Percentiles rank a stretch among this genome's conserved stretches.
phyloP scores from a whole-genome alignment of 2,329 filamentous ascomycete genomes.

The Aspergillus nomiae region DNA sequence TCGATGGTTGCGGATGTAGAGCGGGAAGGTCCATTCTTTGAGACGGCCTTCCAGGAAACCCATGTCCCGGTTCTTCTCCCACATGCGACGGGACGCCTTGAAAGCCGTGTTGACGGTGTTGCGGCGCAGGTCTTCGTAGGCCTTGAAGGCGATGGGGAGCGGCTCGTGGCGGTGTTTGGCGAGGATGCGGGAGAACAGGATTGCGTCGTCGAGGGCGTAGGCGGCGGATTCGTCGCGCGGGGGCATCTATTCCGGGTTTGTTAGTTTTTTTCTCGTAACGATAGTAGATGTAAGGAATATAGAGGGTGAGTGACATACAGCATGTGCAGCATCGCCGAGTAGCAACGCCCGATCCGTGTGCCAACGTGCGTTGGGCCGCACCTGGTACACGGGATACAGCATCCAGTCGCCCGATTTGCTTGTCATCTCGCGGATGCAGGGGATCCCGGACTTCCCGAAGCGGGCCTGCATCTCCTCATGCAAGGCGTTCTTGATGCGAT shows the following conservation, averaged over 20 bases:
- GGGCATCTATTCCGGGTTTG: conserved; percentile 42
- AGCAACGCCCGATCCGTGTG: conserved; percentile 43
- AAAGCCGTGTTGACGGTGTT: conserved; percentile 42
- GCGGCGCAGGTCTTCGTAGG: conserved; percentile 42
- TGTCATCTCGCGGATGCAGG: conserved; percentile 41
- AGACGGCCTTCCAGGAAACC: conserved; percentile 38
- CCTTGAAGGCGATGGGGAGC: conserved; percentile 35
- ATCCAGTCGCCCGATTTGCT: conserved; percentile 40
- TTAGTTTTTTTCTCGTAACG: conserved; percentile 8
- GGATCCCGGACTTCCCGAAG: conserved; percentile 38
- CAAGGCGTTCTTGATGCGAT: conserved; percentile 37
- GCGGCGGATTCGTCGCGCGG: conserved; percentile 50
- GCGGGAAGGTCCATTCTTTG: conserved; percentile 42
- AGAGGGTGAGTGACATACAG: conserved; percentile 33
- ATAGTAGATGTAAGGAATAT: too few species aligned
- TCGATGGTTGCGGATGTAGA: conserved; percentile 33
- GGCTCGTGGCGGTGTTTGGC: conserved; percentile 35
- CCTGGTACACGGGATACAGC: conserved; percentile 49
- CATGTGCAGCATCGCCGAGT: conserved; percentile 51
- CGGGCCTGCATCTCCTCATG: conserved; percentile 38
- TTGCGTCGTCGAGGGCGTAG: conserved; percentile 48
- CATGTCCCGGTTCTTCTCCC: conserved; percentile 43
- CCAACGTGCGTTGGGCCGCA: conserved; percentile 43
- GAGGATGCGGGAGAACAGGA: conserved; percentile 45
- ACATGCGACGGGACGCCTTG: conserved; percentile 41